Evolutionary conservation across 441 rosid species (phyloP).

Genomic region (Bocquillonia castaneifolia): DNA sequence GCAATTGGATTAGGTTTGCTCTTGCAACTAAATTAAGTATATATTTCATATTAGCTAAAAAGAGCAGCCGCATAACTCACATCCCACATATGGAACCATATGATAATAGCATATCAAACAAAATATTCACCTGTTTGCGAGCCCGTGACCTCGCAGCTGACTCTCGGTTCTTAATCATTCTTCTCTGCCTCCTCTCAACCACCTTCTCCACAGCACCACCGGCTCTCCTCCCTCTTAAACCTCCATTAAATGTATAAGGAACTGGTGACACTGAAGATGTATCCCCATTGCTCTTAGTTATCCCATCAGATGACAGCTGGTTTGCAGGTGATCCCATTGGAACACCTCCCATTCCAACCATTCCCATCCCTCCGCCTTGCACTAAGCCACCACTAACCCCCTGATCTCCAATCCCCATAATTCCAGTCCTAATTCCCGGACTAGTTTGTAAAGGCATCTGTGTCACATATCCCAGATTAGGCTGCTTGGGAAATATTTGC

Average conservation of each 20-base stretch:
- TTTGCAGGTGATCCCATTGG: conserved; percentile 67
- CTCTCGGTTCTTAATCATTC: conserved; percentile 96
- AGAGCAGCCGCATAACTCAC: background rate
- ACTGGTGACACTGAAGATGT: conserved; percentile 80
- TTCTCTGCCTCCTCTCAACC: conserved; percentile 94
- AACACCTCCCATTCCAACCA: conserved; percentile 48
- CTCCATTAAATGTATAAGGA: conserved; percentile 66
- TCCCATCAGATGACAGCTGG: conserved; percentile 68
- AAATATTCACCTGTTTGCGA: conserved; percentile 75
- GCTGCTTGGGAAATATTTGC: conserved; percentile 70
- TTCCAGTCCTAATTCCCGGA: conserved; percentile 55
- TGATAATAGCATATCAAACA: conserved; percentile 13
- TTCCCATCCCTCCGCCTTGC: conserved; percentile 55
- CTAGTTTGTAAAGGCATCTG: conserved; percentile 43
- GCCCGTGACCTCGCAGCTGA: conserved; percentile 98
- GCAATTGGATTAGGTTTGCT: background rate
- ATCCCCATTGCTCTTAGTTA: conserved; percentile 72
- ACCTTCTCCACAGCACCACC: conserved; percentile 76
- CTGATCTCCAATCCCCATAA: conserved; percentile 55
- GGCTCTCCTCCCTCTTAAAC: conserved; percentile 65
- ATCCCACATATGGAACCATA: background rate
- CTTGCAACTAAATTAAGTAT: conserved; percentile 3
- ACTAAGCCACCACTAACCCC: conserved; percentile 42
- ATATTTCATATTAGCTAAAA: background rate
- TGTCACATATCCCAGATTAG: conserved; percentile 44